Percentiles rank a stretch among this genome's conserved stretches.
phyloP scores from a whole-genome alignment of 1,284 basidiomycete species.

The Austroboletus novae-zelandiae region DNA sequence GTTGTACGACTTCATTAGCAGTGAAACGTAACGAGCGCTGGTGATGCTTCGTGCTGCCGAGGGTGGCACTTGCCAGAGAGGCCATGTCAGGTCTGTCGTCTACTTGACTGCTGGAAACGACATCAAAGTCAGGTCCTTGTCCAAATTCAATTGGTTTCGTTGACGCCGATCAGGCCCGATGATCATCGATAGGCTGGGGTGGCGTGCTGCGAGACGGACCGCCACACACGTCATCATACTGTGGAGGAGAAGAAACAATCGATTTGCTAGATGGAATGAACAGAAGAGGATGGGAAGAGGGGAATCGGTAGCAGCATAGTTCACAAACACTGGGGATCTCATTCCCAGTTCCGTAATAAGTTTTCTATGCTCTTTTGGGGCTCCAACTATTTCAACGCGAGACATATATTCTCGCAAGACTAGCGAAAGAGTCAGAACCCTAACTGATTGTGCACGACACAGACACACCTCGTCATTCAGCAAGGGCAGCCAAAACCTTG shows the following conservation, averaged over 20 bases:
- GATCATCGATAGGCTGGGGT: no score
- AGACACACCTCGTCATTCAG: slow-evolving; percentile 87
- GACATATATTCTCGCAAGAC: slow-evolving; percentile 87
- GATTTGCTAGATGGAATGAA: slow-evolving; percentile 53
- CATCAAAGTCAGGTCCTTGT: slow-evolving; percentile 41
- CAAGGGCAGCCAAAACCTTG: slow-evolving; percentile 96
- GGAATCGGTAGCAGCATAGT: slow-evolving; percentile 66
- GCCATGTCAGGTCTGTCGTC: slow-evolving; percentile 51
- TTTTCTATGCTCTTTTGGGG: slow-evolving; percentile 80
- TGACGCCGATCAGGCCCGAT: slow-evolving; percentile 16
- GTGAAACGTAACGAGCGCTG: no score
- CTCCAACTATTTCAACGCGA: slow-evolving; percentile 81
- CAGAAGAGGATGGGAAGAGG: slow-evolving; percentile 60
- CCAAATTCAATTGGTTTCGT: slow-evolving; percentile 58
- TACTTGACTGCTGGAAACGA: slow-evolving; percentile 52
- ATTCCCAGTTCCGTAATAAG: slow-evolving; percentile 86
- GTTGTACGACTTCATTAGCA: no score
- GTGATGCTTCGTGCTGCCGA: no score
- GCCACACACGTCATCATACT: slow-evolving; percentile 45
- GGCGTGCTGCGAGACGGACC: slow-evolving; percentile 30
- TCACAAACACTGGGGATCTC: slow-evolving; percentile 79
- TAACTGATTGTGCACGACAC: no score
- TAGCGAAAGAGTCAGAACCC: slow-evolving; percentile 29
- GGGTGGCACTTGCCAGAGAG: slow-evolving; percentile 20
- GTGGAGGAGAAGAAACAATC: slow-evolving; percentile 30